Evolutionary conservation across 1,139 yeast genomes (phyloP), one percentile per base, ranked within the genome.

Genomic region (Yamadazyma mexicana): DNA sequence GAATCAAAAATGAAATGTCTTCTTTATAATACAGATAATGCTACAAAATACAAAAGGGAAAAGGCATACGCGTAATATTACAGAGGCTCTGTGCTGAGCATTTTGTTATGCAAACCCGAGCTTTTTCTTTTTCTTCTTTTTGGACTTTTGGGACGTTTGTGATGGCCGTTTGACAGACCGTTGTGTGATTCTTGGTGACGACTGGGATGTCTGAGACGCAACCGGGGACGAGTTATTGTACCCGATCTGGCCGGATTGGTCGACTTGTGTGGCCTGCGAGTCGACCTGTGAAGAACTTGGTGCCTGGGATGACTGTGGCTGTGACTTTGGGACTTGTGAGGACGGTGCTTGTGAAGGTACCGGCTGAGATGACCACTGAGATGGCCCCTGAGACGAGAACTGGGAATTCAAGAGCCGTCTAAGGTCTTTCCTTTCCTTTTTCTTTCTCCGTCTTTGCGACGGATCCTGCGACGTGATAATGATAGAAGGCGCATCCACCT

Each of bases 71-170:
- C n/a, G n/a, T n/a, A n/a, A n/a, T n/a, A n/a, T n/a, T n/a, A n/a
- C n/a, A n/a, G n/a, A n/a, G n/a, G n/a, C n/a, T n/a, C n/a, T n/a
- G n/a, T 24, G n/a, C 11, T 31, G 31, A 25, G 35, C 10, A 30
- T 18, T 9, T 12, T 15, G 10, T 30, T 31, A 43, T 9, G 43
- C 40, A 24, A 65, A 66, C 14, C 66, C 72, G 26, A 60, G 58
- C 46, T 54, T 48, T 29, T 43, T 47, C 27, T 59, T 62, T 46
- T 57, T 63, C 52, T 57, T 61, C 46, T 55, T 55, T 37, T 58
- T 55, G 16, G n/a, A 16, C 9, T 26, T 26, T 26, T 26, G 29
- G 39, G 43, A 39, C 42, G 33, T n/a, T 41, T 48, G 48, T 36
- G 46, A 40, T 30, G 36, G 31, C 35, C 36, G 25, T 20, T 34